Evolutionary conservation across 148 eudicot species (phyloP).

Genomic region (Camellia granthamiana): DNA sequence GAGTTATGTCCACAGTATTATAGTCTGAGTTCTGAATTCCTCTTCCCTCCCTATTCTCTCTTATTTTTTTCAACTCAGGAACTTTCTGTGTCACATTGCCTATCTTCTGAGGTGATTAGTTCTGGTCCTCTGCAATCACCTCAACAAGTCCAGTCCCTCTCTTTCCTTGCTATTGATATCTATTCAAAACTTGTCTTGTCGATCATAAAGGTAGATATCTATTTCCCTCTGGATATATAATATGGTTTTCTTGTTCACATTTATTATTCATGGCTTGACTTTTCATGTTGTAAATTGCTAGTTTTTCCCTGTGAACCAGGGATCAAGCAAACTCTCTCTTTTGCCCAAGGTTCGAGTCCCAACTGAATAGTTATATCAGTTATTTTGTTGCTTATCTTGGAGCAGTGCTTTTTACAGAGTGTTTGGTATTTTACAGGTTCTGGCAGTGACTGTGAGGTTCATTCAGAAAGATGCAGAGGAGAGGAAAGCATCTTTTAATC

Average conservation of each 20-base stretch:
- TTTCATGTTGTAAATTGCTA: conserved; percentile 25
- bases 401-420: background rate
- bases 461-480: conserved; percentile 89
- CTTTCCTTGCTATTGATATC: conserved; percentile 91
- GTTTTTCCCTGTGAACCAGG: conserved; percentile 83
- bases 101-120: conserved; percentile 56
- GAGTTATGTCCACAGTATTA: background rate
- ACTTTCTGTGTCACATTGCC: conserved; percentile 82
- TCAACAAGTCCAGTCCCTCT: conserved; percentile 62
- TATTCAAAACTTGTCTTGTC: conserved; percentile 82
- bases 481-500: conserved; percentile 69
- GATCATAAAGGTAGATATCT: conserved; percentile 67
- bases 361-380: background rate
- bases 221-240: background rate
- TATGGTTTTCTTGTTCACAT: background rate
- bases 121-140: conserved; percentile 21
- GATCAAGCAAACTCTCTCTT: conserved; percentile 67
- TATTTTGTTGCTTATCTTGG: background rate
- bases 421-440: conserved; percentile 41
- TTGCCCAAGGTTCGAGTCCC: conserved; percentile 63
- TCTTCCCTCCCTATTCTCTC: background rate
- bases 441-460: conserved; percentile 65
- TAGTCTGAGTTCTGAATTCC: conserved; percentile 4
- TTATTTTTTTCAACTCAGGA: conserved; percentile 44
- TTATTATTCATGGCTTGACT: background rate